These are phyloP conservation scores for Stephania cephalantha DNA, from an alignment of 164 flowering plant species.

Conservation along the genomic window DNA sequence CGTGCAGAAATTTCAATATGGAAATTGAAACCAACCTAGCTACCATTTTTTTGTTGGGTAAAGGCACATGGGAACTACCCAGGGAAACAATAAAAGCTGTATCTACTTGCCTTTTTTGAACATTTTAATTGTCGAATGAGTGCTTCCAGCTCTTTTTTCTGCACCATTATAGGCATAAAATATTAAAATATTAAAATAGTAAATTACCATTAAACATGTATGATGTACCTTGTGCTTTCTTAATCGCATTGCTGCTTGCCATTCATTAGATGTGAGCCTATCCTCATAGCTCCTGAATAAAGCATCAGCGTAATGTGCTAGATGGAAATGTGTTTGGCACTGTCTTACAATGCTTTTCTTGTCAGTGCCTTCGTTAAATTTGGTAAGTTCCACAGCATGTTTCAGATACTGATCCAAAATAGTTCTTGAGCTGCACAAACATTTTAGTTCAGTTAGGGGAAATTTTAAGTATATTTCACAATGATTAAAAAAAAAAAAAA, in stretches of 20 bases:
- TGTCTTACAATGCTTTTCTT: constrained; percentile 44
- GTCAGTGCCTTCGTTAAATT: constrained; percentile 28
- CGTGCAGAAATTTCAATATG: constrained; percentile 7
- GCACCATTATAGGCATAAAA: constrained; percentile 15
- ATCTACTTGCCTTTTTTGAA: constrained; percentile 59
- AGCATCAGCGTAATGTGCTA: constrained; percentile 96
- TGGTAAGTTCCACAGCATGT: constrained; percentile 70
- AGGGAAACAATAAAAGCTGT: background rate
- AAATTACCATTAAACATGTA: constrained; percentile 1
- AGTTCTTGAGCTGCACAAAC: constrained; percentile 73
- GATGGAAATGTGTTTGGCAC: constrained; percentile 82
- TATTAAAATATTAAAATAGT: background rate
- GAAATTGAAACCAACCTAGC: background rate
- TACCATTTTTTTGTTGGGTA: background rate
- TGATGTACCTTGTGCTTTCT: constrained; percentile 86
- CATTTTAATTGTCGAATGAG: constrained; percentile 58
- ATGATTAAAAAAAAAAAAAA: background rate
- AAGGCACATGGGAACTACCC: background rate
- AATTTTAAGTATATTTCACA: background rate
- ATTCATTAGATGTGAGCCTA: constrained; percentile 78
- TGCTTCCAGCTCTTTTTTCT: constrained; percentile 85
- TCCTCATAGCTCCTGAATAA: constrained; percentile 85
- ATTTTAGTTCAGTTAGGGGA: constrained; percentile 13
- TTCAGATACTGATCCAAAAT: constrained; percentile 87
- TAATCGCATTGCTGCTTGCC: constrained; percentile 91